These are phyloP conservation scores for Euphrasia confusa DNA, from an alignment of 257 asterid genomes.

Conservation along the genomic window DNA sequence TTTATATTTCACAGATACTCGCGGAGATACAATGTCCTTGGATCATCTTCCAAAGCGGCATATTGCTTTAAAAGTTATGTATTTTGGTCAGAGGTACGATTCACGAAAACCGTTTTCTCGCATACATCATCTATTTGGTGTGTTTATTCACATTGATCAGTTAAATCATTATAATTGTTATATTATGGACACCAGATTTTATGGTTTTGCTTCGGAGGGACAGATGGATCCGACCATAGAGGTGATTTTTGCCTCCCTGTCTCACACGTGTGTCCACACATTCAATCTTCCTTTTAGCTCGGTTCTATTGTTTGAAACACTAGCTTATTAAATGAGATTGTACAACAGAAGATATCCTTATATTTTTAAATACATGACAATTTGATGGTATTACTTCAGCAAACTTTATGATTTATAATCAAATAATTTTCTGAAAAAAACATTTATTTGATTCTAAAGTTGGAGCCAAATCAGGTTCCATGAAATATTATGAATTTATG, in stretches of 20 bases:
- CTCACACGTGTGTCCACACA: background rate
- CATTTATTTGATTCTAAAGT: background rate
- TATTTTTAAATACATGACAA: background rate
- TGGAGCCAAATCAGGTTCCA: conserved; percentile 14
- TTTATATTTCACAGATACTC: conserved; percentile 25
- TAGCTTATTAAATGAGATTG: conserved; percentile 7
- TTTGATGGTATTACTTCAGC: background rate
- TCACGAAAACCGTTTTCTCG: conserved; percentile 8
- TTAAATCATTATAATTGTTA: conserved; percentile 16
- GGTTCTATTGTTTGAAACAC: conserved; percentile 7
- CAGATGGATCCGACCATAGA: conserved; percentile 94
- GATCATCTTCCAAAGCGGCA: conserved; percentile 57
- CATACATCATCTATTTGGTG: conserved; percentile 5
- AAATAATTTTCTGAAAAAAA: background rate
- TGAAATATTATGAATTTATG: background rate
- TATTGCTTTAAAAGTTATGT: conserved; percentile 80
- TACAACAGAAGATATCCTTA: background rate
- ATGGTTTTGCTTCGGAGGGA: conserved; percentile 94
- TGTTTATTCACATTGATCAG: conserved; percentile 7
- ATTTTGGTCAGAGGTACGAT: conserved; percentile 83
- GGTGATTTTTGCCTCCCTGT: conserved; percentile 37
- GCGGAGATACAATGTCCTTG: conserved; percentile 24
- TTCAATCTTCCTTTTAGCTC: conserved; percentile 11
- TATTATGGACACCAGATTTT: conserved; percentile 51
- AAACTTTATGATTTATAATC: background rate